phyloP scores from a whole-genome alignment of 106 monocot species.

The Phalaenopsis equestris region DNA sequence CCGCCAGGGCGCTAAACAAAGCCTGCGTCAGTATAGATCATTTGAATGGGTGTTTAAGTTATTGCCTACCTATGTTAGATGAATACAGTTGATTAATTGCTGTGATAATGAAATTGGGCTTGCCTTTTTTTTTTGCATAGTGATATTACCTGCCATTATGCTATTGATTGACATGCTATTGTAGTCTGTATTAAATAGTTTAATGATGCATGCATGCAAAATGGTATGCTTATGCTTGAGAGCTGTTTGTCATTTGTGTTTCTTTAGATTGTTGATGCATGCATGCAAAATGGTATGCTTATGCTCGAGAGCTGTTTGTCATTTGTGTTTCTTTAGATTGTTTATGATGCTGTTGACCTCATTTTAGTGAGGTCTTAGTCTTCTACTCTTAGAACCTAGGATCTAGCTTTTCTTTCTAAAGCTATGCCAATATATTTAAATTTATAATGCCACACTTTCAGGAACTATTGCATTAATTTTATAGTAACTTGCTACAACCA shows the following conservation, averaged over 20 bases:
- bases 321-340: not conserved
- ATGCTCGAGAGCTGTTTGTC: not conserved
- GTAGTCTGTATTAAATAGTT: not conserved
- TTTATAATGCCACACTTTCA: no score
- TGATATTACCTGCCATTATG: no score
- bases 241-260: not conserved
- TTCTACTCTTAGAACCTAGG: no score
- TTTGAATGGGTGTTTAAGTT: not conserved
- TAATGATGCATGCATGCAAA: not conserved
- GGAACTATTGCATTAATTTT: not conserved
- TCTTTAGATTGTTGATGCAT: not conserved
- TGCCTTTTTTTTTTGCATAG: not conserved
- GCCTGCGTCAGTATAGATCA: not conserved
- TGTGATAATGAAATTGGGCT: not conserved
- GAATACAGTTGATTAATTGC: not conserved
- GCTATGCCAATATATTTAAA: not conserved
- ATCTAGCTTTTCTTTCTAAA: not conserved
- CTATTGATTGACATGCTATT: not conserved
- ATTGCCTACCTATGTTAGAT: not conserved
- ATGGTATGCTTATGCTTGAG: not conserved
- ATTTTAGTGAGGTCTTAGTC: no score
- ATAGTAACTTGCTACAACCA: not conserved
- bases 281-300: not conserved
- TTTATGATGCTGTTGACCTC: no score
- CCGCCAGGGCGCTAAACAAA: no score